These are phyloP conservation scores for Clonostachys sp. DNA, from an alignment of 2,329 filamentous ascomycete genomes.

Conservation along the genomic window DNA sequence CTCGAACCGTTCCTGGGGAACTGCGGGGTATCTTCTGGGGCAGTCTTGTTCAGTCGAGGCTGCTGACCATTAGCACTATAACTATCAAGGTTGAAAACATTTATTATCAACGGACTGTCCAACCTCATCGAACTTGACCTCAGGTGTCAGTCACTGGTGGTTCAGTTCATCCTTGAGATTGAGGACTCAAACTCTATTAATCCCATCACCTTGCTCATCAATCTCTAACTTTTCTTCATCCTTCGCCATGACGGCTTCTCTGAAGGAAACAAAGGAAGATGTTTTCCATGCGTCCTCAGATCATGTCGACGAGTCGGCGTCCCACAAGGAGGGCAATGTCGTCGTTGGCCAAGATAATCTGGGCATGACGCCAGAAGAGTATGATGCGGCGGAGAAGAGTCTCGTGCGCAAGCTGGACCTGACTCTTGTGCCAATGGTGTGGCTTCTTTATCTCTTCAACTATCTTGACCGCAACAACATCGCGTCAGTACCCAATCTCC, in stretches of 20 bases:
- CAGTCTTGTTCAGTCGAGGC: too few species aligned
- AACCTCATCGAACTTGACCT: too few species aligned
- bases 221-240: too few species aligned
- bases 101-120: too few species aligned
- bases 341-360: not conserved
- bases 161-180: too few species aligned
- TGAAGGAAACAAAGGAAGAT: not conserved
- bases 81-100: too few species aligned
- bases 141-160: too few species aligned
- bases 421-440: conserved; percentile 14
- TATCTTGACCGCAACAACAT: conserved; percentile 15
- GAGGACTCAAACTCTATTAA: too few species aligned
- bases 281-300: not conserved
- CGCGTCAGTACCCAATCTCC: conserved; percentile 6
- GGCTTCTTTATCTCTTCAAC: conserved; percentile 15
- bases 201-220: too few species aligned
- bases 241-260: not conserved
- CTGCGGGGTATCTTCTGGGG: too few species aligned
- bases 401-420: conserved; percentile 15
- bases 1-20: too few species aligned
- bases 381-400: conserved; percentile 8
- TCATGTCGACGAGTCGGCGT: not conserved
- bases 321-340: not conserved
- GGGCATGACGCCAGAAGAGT: not conserved
- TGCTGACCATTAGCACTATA: too few species aligned